Evolutionary conservation across 1,284 basidiomycete species (phyloP), one percentile per base, ranked within the genome.

Genomic region (Crepidotus sp.): DNA sequence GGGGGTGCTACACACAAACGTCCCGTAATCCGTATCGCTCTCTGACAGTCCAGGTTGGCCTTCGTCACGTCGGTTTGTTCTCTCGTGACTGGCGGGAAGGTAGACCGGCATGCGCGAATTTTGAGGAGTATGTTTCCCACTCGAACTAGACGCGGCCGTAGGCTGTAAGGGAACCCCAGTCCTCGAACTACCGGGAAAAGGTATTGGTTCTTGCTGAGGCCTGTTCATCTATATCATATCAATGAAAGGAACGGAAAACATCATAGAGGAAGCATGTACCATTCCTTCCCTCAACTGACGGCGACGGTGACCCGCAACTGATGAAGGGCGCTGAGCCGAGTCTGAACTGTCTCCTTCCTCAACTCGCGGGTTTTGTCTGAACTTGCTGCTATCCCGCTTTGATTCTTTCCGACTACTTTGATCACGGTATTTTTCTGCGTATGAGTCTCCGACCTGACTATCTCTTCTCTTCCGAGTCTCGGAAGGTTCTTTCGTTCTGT

Each of bases 281-380:
- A 35, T n/a, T 11, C 35, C 42, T 35, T 42, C 48, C 3, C 36
- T 36, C 24, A 27, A 24, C 11, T 38, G 34, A 24, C 33, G 44
- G 13, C 31, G 43, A 21, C 35, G 25, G 24, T 38, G 26, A 9
- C 37, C 36, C n/a, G 30, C 19, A 34, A 46, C 34, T 17, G 47
- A 40, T 9, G 45, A 41, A 19, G 45, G 40, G 27, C 50, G 54
- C 18, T 45, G 51, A 37, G 47, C 40, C 15, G 58, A 61, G 34
- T 60, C 59, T n/a, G 60, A 60, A 24, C 50, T 57, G 15, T 59
- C 46, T 29, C 50, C 57, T 40, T 53, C 58, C 26, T 58, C 55
- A 18, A 24, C 39, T 27, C 46, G 46, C 11, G 22, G 3, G 36
- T 34, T 38, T 14, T 17, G 19, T 18, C 41, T 38, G 6, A 26